These are phyloP conservation scores for Phytophthora macrochlamydospora DNA, from an alignment of 352 stramenopile genomes.

Conservation along the genomic window DNA sequence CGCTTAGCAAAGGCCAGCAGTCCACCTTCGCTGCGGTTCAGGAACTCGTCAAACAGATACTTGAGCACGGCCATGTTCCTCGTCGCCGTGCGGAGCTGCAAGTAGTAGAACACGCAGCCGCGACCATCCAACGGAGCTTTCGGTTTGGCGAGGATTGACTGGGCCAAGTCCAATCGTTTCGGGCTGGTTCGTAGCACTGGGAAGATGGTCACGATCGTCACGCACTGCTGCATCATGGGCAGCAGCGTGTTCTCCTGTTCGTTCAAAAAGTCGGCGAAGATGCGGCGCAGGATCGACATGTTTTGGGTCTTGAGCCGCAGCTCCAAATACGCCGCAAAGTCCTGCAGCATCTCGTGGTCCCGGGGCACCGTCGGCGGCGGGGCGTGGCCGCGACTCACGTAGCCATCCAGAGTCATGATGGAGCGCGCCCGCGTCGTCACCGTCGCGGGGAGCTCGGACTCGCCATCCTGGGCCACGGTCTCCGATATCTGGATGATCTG, in stretches of 20 bases:
- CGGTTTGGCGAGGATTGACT: conserved; percentile 35
- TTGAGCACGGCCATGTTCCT: conserved; percentile 45
- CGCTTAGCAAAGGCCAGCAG: conserved; percentile 33
- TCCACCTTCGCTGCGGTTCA: conserved; percentile 22
- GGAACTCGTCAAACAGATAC: conserved; percentile 49
- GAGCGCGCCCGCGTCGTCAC: conserved; percentile 4
- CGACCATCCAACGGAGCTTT: conserved; percentile 22
- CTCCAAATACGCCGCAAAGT: conserved; percentile 64
- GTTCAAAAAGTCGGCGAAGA: conserved; percentile 60
- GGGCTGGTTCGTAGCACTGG: conserved; percentile 28
- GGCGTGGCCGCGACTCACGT: conserved; percentile 32
- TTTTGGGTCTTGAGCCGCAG: conserved; percentile 48
- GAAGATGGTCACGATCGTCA: conserved; percentile 48
- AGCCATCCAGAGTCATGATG: conserved; percentile 39
- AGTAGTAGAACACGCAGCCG: conserved; percentile 46
- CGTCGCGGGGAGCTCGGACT: neutral
- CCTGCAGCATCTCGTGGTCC: conserved; percentile 50
- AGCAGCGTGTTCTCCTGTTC: conserved; percentile 50
- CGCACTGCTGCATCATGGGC: conserved; percentile 39
- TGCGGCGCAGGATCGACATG: conserved; percentile 54
- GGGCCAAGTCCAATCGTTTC: conserved; percentile 6
- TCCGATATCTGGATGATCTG: conserved; percentile 5
- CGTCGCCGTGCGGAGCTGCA: conserved; percentile 41
- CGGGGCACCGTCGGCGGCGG: conserved; percentile 24
- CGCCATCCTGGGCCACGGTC: conserved; percentile 5